Percentiles rank a stretch among this genome's conserved stretches.
Evolutionary conservation across 2,329 filamentous ascomycete species (phyloP).

Genomic region (Penicillium sp.): DNA sequence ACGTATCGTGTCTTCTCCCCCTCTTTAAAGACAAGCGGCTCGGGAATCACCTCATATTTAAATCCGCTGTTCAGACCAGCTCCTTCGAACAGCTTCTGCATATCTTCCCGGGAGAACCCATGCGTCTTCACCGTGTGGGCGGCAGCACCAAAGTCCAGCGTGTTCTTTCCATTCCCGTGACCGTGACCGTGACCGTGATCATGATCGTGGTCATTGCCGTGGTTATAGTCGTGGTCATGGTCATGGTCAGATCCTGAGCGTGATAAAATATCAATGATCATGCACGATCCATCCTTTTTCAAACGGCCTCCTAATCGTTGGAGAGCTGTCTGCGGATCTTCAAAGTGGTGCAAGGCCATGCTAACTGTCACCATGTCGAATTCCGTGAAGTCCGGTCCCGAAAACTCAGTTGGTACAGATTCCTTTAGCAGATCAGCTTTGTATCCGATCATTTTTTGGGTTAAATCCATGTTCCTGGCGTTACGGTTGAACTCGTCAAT

Average conservation of each 20-base stretch:
- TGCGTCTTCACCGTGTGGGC: constrained; percentile 64
- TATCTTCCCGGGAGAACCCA: constrained; percentile 66
- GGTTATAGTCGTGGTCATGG: constrained; percentile 22
- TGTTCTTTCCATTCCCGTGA: constrained; percentile 10
- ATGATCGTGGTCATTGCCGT: constrained; percentile 28
- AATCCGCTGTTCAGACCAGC: constrained; percentile 66
- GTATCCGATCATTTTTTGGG: constrained; percentile 60
- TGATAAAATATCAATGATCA: constrained; percentile 70
- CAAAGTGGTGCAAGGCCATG: constrained; percentile 69
- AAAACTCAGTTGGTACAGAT: constrained; percentile 59
- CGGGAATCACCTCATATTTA: constrained; percentile 58
- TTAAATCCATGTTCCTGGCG: constrained; percentile 56
- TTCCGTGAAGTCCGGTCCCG: constrained; percentile 64
- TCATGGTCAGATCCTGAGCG: constrained; percentile 43
- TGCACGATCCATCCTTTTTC: constrained; percentile 66
- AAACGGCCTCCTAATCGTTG: constrained; percentile 64
- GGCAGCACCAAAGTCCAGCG: constrained; percentile 39
- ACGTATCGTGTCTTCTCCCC: constrained; percentile 28
- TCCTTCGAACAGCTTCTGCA: constrained; percentile 64
- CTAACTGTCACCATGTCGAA: constrained; percentile 72
- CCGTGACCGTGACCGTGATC: constrained; percentile 22
- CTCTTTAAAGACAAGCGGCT: constrained; percentile 52
- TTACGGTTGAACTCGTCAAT: constrained; percentile 67
- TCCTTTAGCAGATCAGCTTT: constrained; percentile 62
- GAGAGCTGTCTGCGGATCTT: constrained; percentile 65